These are phyloP conservation scores for Colletotrichum camelliae DNA, from an alignment of 2,329 filamentous ascomycete genomes.

Conservation along the genomic window DNA sequence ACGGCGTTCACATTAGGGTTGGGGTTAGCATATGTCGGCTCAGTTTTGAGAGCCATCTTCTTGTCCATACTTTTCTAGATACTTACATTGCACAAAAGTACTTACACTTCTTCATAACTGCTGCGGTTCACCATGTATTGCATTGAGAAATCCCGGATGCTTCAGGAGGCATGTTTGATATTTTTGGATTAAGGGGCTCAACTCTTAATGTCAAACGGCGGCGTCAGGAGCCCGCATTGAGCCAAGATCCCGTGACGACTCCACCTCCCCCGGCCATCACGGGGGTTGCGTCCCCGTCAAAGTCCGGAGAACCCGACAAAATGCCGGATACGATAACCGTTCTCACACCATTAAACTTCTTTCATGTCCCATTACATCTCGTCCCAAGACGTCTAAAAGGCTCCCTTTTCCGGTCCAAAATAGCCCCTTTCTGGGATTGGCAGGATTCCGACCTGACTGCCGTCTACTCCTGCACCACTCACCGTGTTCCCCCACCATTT, in stretches of 20 bases:
- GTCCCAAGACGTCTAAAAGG: conserved; percentile 4
- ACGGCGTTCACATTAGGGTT: neutral
- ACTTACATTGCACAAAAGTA: neutral
- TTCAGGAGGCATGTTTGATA: accelerated
- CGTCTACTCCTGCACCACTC: conserved; percentile 24
- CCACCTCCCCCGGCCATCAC: neutral
- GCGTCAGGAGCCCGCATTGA: neutral
- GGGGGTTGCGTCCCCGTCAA: neutral
- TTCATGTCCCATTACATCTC: too few species aligned
- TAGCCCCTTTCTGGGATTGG: conserved; percentile 29
- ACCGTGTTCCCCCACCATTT: conserved; percentile 50
- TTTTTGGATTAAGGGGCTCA: neutral
- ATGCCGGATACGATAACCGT: neutral
- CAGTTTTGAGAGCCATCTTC: neutral
- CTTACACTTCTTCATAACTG: neutral
- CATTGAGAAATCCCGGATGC: neutral
- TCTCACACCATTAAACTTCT: accelerated
- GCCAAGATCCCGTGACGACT: neutral
- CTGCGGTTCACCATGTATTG: neutral
- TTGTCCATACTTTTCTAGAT: neutral
- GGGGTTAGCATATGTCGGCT: neutral
- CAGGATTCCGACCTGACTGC: conserved; percentile 24
- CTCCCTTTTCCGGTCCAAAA: conserved; percentile 31
- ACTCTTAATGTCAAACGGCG: neutral
- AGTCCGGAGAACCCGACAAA: neutral